Evolutionary conservation across 1,284 basidiomycete genomes (phyloP).

Genomic region (Athelia sp.): DNA sequence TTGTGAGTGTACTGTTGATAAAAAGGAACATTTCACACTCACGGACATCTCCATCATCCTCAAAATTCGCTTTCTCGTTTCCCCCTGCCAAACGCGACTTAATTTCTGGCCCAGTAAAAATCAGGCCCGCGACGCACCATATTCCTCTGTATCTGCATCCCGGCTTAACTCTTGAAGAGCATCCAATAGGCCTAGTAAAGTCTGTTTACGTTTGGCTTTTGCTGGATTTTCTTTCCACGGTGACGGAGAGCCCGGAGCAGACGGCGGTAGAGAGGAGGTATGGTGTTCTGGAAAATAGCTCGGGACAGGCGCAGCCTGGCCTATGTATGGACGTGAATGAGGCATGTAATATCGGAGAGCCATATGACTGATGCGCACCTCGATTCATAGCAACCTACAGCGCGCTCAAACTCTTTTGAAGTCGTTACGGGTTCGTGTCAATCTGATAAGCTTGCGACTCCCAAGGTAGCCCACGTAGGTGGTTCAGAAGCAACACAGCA

Average conservation of each 20-base stretch:
- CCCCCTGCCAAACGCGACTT: slow-evolving; percentile 17
- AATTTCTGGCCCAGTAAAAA: slow-evolving; percentile 1
- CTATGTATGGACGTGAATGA: too few relatives aligned
- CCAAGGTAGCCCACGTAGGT: too few relatives aligned
- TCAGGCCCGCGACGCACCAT: slow-evolving; percentile 28
- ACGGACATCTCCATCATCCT: slow-evolving; percentile 30
- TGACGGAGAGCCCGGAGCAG: background rate
- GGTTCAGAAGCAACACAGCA: too few relatives aligned
- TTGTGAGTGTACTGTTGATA: background rate
- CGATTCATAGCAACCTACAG: too few relatives aligned
- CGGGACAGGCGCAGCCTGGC: too few relatives aligned
- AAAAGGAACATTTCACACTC: slow-evolving; percentile 13
- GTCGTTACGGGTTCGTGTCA: too few relatives aligned
- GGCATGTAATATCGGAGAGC: too few relatives aligned
- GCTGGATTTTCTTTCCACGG: slow-evolving; percentile 12
- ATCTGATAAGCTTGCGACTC: too few relatives aligned
- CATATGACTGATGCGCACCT: too few relatives aligned
- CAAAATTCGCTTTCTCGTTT: slow-evolving; percentile 22
- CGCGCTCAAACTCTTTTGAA: too few relatives aligned
- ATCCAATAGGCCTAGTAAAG: slow-evolving; percentile 62
- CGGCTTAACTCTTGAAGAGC: slow-evolving; percentile 52
- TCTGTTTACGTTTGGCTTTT: slow-evolving; percentile 47
- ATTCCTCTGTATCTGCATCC: slow-evolving; percentile 36
- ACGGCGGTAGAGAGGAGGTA: background rate
- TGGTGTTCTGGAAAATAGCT: too few relatives aligned